Percentiles rank a stretch among this genome's conserved stretches.
phyloP scores from a whole-genome alignment of 352 stramenopile genomes.

The Pythium chondricola region DNA sequence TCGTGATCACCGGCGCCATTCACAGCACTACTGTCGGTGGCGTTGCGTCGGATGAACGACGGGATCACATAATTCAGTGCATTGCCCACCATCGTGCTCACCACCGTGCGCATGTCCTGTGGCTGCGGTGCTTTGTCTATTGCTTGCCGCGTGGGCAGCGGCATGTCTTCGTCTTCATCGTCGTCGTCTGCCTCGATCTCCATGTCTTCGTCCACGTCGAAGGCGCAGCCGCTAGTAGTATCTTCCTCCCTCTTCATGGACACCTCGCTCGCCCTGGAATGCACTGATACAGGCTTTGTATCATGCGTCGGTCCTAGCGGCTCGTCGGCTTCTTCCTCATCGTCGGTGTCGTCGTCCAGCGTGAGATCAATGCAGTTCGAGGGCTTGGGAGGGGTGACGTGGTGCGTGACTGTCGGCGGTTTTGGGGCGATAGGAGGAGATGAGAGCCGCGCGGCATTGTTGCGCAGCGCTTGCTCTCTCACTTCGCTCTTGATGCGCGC shows the following conservation, averaged over 20 bases:
- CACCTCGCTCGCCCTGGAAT: not conserved
- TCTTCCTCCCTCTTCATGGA: not conserved
- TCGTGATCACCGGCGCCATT: not conserved
- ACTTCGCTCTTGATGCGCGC: constrained; percentile 12
- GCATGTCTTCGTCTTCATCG: constrained; percentile 63
- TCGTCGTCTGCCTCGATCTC: constrained; percentile 54
- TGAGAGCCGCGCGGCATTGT: not conserved
- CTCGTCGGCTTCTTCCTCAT: constrained; percentile 39
- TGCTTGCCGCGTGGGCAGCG: not conserved
- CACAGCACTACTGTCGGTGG: not conserved
- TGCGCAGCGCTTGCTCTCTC: not conserved
- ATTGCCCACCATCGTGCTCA: not conserved
- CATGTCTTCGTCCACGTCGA: constrained; percentile 19
- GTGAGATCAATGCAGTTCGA: constrained; percentile 44
- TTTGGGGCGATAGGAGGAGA: not conserved
- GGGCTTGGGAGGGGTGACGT: not conserved
- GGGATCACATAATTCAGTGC: not conserved
- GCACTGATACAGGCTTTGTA: not conserved
- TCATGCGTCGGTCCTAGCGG: constrained; percentile 1
- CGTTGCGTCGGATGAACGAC: not conserved
- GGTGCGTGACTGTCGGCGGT: not conserved
- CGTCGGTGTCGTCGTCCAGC: constrained; percentile 38
- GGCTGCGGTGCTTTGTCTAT: not conserved
- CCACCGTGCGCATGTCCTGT: not conserved
- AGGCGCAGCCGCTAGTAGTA: not conserved